Evolutionary conservation across 495 filamentous ascomycete species (phyloP), one percentile per base, ranked within the genome.

Genomic region (Cenococcum geophilum): DNA sequence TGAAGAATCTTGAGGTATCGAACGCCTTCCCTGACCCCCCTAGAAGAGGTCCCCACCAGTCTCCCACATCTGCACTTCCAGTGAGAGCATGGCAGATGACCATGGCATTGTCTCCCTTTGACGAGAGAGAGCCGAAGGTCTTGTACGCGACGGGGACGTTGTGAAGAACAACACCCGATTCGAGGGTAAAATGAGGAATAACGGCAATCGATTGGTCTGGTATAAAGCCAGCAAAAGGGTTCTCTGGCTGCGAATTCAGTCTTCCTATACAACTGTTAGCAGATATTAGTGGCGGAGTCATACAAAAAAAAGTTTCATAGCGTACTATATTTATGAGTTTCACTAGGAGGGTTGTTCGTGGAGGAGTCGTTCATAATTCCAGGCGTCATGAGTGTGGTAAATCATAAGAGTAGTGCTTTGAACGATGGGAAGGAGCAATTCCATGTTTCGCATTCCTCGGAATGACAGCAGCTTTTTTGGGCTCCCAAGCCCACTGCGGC

Each of bases 31-130:
- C 92, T 54, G 87, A 82, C 9, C 91, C 89, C 27, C 91, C 91
- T 9, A 97, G 83, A 21, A 98, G 80, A 18, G 93, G 93, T 6
- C 93, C 93, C 93, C 93, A 98, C 93, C 93, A 98, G 76, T 98
- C 93, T 60, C 84, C 82, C 27, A 97, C 93, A 77, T 98, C 93
- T 58, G 93, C 91, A 66, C 92, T 96, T 53, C 93, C 93, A 37
- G 93, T 96, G 65, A 98, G 76, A 43, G 93, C 93, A 76, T 98
- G 93, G 74, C 93, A 98, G 66, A 98, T 95, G 55, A 98, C 87
- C 85, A 98, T 85, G 57, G 81, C 90, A 83, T 98, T 98, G 77
- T 96, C 88, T 45, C 82, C 77, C 34, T 83, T 76, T 22, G 87
- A 79, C 0, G 88, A 87, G 22, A 98, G 80, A 53, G 79, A 78